Percentiles rank a stretch among this genome's conserved stretches.
phyloP scores from a whole-genome alignment of 2,329 filamentous ascomycete genomes.

The Trichoderma sp. region DNA sequence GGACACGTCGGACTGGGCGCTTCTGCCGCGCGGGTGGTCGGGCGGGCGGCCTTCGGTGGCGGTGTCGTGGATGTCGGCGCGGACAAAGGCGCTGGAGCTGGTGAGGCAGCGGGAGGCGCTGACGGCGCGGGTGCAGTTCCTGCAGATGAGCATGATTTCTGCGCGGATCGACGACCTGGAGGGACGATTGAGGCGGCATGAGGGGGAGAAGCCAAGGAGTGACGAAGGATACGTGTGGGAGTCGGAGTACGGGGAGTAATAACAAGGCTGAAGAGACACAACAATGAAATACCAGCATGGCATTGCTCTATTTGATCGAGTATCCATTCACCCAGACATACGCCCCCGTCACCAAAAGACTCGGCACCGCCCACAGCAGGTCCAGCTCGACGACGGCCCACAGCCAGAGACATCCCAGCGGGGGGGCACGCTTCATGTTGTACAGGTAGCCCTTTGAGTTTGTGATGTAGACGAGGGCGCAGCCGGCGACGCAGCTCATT shows the following conservation, averaged over 20 bases:
- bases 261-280: not conserved
- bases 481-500: slow-evolving; percentile 61
- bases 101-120: slow-evolving; percentile 45
- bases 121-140: slow-evolving; percentile 45
- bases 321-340: slow-evolving; percentile 53
- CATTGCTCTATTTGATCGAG: slow-evolving; percentile 30
- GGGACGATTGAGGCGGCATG: slow-evolving; percentile 30
- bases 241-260: not conserved
- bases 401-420: slow-evolving; percentile 84
- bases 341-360: slow-evolving; percentile 43
- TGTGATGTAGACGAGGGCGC: slow-evolving; percentile 76
- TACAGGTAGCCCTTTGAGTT: slow-evolving; percentile 79
- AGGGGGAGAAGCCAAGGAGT: slow-evolving; percentile 30
- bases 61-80: slow-evolving; percentile 44
- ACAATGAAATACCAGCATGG: not conserved
- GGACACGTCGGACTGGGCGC: slow-evolving; percentile 30
- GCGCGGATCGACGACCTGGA: slow-evolving; percentile 28
- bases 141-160: slow-evolving; percentile 39
- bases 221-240: not conserved
- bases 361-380: slow-evolving; percentile 60
- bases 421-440: slow-evolving; percentile 89
- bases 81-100: slow-evolving; percentile 44
- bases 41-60: slow-evolving; percentile 38
- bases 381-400: slow-evolving; percentile 90
- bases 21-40: slow-evolving; percentile 39